Percentiles rank a stretch among this genome's conserved stretches.
phyloP scores from a whole-genome alignment of 73 alveolate genomes.

The Uronychia binucleata region DNA sequence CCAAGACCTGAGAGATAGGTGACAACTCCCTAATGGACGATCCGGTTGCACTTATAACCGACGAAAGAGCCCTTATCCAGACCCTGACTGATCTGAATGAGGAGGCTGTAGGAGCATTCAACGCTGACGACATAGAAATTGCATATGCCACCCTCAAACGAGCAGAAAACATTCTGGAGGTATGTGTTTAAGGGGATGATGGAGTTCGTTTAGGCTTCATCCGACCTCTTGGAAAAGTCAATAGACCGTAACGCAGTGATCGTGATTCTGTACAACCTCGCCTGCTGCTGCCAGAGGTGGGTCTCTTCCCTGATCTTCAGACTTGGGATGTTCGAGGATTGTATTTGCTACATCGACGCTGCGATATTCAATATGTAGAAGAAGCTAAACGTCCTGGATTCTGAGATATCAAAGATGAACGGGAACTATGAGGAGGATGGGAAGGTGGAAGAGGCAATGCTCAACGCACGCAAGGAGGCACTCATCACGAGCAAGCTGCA shows the following conservation, averaged over 20 bases:
- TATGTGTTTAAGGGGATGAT: no score
- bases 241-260: constrained; percentile 55
- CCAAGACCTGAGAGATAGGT: neutral
- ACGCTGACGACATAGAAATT: neutral
- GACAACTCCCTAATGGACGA: neutral
- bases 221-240: neutral
- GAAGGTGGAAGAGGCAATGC: constrained; percentile 17
- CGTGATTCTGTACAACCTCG: constrained; percentile 58
- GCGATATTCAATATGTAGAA: constrained; percentile 46
- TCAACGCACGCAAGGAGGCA: constrained; percentile 23
- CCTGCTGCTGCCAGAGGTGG: constrained; percentile 63
- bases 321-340: constrained; percentile 55
- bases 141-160: neutral
- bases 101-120: neutral
- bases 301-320: constrained; percentile 5
- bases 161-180: neutral
- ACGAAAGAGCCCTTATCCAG: neutral
- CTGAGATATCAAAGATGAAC: constrained; percentile 11
- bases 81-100: neutral
- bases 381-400: constrained; percentile 28
- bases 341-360: constrained; percentile 76
- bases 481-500: constrained; percentile 39
- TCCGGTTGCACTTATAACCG: neutral
- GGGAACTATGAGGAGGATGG: neutral
- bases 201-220: neutral